Evolutionary conservation across 441 rosid species (phyloP), one percentile per base, ranked within the genome.

Genomic region (Raphanus hybrid): DNA sequence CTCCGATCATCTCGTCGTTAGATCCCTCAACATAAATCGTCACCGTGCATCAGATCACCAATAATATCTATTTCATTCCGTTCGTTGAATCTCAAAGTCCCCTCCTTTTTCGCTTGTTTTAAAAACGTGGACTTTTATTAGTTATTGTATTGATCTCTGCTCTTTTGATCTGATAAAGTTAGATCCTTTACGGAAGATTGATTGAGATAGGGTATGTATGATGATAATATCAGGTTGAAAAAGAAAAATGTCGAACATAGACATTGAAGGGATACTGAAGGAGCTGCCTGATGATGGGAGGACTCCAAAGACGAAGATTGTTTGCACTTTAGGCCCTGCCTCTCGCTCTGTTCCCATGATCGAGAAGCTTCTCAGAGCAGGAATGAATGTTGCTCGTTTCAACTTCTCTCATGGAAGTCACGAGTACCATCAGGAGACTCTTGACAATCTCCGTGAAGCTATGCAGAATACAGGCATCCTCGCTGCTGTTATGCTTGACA

Each of bases 321-420:
- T 88, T 15, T 88, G 92, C 85, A 88, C 92, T 5, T 73, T 88
- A 32, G 92, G 90, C 8, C 90, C 90, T 12, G 89, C 87, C 16
- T 88, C 92, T 2, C 78, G 89, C 68, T 82, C 90, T 11, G 85
- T 85, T 4, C 77, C 74, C 69, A 82, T 87, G 89, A 11, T 82
- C 4, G 92, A 85, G 87, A 88, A 68, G 83, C 85, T 88, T 16
- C 72, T 88, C 55, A 84, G 10, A 70, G 92, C 90, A 0, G 92
- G 92, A 14, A 88, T 86, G 92, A 88, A 77, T 72, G 89, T 86
- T n/a, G 92, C 92, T 78, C 86, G 89, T 54, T 88, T 88, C 87
- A 88, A 86, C 75, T 88, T 88, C 84, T 88, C 92, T 8, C 90
- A 88, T 27, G 90, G 90, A 0, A 76, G 85, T 18, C 89, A 84